Percentiles rank a stretch among this genome's conserved stretches.
phyloP scores from a whole-genome alignment of 2,329 filamentous ascomycete species.

The Exophiala sp. region DNA sequence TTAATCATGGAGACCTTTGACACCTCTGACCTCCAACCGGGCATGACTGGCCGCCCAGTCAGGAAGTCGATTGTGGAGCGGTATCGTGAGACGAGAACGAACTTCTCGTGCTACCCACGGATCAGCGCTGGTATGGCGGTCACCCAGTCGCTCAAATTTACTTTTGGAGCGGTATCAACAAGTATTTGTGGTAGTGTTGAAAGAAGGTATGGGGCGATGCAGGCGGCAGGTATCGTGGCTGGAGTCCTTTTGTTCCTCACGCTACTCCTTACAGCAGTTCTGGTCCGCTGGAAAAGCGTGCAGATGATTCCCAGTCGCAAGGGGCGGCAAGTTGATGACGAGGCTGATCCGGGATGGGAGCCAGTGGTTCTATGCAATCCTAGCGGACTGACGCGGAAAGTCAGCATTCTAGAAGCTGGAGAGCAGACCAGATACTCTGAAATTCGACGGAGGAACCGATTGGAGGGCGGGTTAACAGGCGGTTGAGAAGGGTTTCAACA shows the following conservation, averaged over 20 bases:
- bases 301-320: conserved; percentile 60
- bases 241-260: conserved; percentile 65
- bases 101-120: conserved; percentile 73
- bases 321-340: neutral
- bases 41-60: conserved; percentile 59
- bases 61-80: conserved; percentile 38
- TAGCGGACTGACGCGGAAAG: conserved; percentile 62
- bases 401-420: conserved; percentile 70
- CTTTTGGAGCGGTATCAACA: conserved; percentile 66
- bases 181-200: conserved; percentile 66
- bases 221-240: conserved; percentile 65
- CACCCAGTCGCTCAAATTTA: conserved; percentile 66
- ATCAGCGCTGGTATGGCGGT: conserved; percentile 68
- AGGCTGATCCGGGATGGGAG: conserved; percentile 48
- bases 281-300: conserved; percentile 63
- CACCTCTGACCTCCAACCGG: conserved; percentile 72
- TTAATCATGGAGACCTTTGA: conserved; percentile 79
- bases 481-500: neutral
- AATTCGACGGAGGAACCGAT: conserved; percentile 59
- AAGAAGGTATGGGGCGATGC: conserved; percentile 63
- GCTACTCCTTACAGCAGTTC: conserved; percentile 57
- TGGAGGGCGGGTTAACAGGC: conserved; percentile 31
- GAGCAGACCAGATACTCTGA: conserved; percentile 68
- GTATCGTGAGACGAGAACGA: conserved; percentile 53
- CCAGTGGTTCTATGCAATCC: conserved; percentile 70